phyloP scores from a whole-genome alignment of 2,329 filamentous ascomycete genomes.

The Fusarium xyrophilum region DNA sequence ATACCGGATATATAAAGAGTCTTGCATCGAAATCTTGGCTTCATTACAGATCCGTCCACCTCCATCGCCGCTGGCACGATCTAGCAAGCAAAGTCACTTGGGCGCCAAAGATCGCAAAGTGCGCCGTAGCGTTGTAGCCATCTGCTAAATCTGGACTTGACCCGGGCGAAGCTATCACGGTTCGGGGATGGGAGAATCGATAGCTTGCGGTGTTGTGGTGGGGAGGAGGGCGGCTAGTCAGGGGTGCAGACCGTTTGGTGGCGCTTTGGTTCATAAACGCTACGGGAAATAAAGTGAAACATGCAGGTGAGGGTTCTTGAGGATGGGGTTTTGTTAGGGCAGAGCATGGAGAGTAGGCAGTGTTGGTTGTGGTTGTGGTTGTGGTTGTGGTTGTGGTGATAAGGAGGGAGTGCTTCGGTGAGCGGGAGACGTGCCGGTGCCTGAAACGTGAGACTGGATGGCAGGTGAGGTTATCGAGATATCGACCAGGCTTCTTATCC shows the following conservation, averaged over 20 bases:
- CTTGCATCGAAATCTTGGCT: neutral
- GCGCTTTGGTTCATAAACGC: neutral
- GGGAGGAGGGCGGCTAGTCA: neutral
- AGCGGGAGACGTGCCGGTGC: neutral
- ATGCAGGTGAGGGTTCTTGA: neutral
- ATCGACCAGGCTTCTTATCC: neutral
- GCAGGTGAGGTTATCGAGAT: neutral
- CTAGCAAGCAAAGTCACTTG: neutral
- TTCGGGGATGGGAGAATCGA: slow-evolving; percentile 26
- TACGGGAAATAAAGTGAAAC: slow-evolving; percentile 23
- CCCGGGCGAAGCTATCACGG: slow-evolving; percentile 20
- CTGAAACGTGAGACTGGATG: neutral
- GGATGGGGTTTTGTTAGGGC: neutral
- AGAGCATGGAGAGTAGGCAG: neutral
- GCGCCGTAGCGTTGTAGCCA: neutral
- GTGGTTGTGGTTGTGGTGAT: neutral
- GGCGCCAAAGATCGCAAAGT: neutral
- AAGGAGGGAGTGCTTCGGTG: neutral
- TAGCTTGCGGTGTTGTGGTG: slow-evolving; percentile 23
- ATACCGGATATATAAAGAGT: slow-evolving; percentile 16
- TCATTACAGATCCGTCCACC: slow-evolving; percentile 13
- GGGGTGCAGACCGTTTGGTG: neutral
- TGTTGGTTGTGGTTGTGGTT: neutral
- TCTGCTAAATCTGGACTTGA: slow-evolving; percentile 11
- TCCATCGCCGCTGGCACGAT: slow-evolving; percentile 5